These are phyloP conservation scores for Telfairia occidentalis DNA, from an alignment of 331 rosid genomes.

Conservation along the genomic window DNA sequence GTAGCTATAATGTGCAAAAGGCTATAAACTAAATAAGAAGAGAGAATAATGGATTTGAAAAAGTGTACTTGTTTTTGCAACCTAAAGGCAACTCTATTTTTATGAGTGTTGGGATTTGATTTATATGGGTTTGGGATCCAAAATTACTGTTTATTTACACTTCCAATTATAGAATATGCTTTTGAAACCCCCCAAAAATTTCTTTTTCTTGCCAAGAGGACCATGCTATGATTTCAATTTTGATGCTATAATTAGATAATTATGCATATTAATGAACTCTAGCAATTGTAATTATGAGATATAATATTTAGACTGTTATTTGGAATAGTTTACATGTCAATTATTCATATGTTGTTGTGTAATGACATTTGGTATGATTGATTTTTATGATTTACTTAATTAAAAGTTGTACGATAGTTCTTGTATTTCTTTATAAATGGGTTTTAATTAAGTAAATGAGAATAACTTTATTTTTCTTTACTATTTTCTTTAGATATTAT, in stretches of 20 bases:
- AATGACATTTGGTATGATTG: not conserved
- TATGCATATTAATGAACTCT: not conserved
- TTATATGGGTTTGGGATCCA: not conserved
- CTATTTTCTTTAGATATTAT: not conserved
- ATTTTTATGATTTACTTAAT: not conserved
- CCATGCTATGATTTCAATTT: not conserved
- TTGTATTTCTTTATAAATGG: not conserved
- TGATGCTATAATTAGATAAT: not conserved
- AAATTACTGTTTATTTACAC: not conserved
- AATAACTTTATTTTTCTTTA: not conserved
- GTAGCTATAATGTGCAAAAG: not conserved
- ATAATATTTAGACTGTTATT: not conserved
- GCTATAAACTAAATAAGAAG: not conserved
- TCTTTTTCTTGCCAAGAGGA: not conserved
- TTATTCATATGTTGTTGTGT: not conserved
- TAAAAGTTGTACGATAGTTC: not conserved
- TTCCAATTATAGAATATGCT: not conserved
- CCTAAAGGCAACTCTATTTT: not conserved
- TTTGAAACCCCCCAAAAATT: not conserved
- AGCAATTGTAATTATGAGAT: not conserved
- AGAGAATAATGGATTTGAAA: not conserved
- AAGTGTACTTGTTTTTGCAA: not conserved
- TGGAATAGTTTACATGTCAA: not conserved
- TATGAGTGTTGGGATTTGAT: not conserved
- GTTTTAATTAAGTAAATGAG: not conserved